Base-by-base conservation (phyloP, 1,284 basidiomycete genomes). In the Heterobasidion parviporum region DNA sequence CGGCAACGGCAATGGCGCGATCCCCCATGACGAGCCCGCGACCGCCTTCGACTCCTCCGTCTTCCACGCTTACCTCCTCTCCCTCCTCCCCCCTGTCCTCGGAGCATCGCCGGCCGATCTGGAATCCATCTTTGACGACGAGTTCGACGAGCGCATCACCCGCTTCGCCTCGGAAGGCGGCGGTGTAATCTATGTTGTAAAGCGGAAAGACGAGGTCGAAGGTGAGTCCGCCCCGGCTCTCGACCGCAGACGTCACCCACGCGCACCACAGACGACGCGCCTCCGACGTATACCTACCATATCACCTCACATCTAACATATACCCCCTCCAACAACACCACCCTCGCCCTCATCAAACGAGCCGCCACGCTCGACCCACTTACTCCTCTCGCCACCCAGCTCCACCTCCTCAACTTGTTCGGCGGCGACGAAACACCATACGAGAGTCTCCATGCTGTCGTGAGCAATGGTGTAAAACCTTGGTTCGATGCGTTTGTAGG, bases 401-500 rank as follows among this genome's bases (percentile, higher is more conserved):
- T 98, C 8, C 93, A 98, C 64, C 87, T 98, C 58, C 77, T 98
- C 53, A 97, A 95, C 62, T 79, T 98, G 33, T 98, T 94, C 63
- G 92, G 92, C 20, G 91, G 92, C 5, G 88, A 93, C 48, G 88
- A 92, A 59, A 87, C 92, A 1, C 95, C 96, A 0, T 99, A 98
- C 66, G 96, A 98, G 70, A 92, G 92, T 66, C 73, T 99, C 16
- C 95, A 98, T 70, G 92, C 92, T n/a, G 83, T 99, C 32, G 94
- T 99, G 10, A 97, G 96, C 66, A 89, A 85, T 61, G 96, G 94
- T 65, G 94, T 98, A 51, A 95, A 98, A 60, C 95, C 96, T 0
- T 98, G 94, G 88, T 98, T 99, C 65, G 95, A 98, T 70, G 94
- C 94, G 12, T 98, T 97, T 65, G 93, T 98, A 34, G 88, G 88